Evolutionary conservation across 257 asterid species (phyloP).

Genomic region (Echium plantagineum): DNA sequence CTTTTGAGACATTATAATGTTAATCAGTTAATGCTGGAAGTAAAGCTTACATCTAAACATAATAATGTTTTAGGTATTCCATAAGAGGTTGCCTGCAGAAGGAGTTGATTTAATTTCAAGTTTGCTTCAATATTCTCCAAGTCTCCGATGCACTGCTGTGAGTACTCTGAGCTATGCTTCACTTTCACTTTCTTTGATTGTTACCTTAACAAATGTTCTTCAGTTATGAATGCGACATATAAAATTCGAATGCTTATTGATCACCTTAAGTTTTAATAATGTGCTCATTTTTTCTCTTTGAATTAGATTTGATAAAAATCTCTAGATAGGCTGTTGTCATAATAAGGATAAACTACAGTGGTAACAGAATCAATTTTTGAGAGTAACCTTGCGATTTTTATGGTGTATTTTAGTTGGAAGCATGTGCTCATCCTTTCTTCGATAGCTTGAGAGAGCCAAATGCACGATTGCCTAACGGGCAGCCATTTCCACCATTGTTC

Average conservation of each 20-base stretch:
- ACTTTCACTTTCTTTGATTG: background rate
- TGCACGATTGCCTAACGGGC: slow-evolving; percentile 64
- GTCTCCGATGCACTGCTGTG: slow-evolving; percentile 81
- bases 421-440: slow-evolving; percentile 87
- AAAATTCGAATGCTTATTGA: background rate
- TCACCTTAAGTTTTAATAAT: too few relatives aligned
- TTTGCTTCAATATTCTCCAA: slow-evolving; percentile 85
- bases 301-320: too few relatives aligned
- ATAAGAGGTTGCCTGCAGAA: slow-evolving; percentile 64
- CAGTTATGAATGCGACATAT: too few relatives aligned
- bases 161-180: slow-evolving; percentile 15
- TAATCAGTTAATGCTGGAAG: too few relatives aligned
- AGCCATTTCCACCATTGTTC: slow-evolving; percentile 67
- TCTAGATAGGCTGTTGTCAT: too few relatives aligned
- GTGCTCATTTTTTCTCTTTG: too few relatives aligned
- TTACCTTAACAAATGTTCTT: background rate
- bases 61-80: slow-evolving; percentile 38
- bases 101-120: slow-evolving; percentile 80
- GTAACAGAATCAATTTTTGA: too few relatives aligned
- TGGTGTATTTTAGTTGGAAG: slow-evolving; percentile 55
- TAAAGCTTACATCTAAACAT: background rate
- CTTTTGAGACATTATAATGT: too few relatives aligned
- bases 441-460: slow-evolving; percentile 56
- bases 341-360: too few relatives aligned
- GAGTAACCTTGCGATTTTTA: too few relatives aligned